Percentiles rank a stretch among this genome's conserved stretches.
Evolutionary conservation across 2,329 filamentous ascomycete genomes (phyloP).

Genomic region (Pseudogymnoascus sp.): DNA sequence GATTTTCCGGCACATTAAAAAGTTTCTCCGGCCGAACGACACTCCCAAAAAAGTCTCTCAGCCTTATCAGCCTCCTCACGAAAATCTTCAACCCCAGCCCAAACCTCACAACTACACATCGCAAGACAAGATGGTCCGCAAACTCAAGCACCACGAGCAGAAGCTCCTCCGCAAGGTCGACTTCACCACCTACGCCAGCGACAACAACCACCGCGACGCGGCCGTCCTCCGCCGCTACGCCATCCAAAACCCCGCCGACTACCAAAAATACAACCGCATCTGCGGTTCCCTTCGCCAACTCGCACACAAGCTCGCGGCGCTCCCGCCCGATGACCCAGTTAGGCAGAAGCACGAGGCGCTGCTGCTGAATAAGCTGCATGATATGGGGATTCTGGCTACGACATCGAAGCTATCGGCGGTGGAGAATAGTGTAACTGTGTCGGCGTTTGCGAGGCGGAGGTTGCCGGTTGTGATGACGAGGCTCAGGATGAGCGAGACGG

Average conservation of each 20-base stretch:
- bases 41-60: background rate
- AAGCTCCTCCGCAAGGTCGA: conserved; percentile 90
- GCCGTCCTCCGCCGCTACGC: conserved; percentile 76
- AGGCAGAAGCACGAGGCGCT: conserved; percentile 80
- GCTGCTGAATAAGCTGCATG: conserved; percentile 83
- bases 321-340: conserved; percentile 71
- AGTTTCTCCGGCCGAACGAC: background rate
- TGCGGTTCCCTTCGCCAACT: conserved; percentile 84
- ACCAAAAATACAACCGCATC: conserved; percentile 59
- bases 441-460: conserved; percentile 75
- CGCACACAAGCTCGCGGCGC: conserved; percentile 76
- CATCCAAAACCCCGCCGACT: conserved; percentile 84
- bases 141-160: conserved; percentile 95
- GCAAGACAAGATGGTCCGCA: conserved; percentile 66
- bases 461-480: conserved; percentile 88
- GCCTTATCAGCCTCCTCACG: conserved; percentile 6
- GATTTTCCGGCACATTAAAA: background rate
- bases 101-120: background rate
- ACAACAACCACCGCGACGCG: conserved; percentile 79
- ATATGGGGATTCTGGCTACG: conserved; percentile 78
- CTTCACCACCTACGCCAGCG: conserved; percentile 88
- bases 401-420: conserved; percentile 71
- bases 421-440: conserved; percentile 83
- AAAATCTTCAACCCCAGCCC: background rate
- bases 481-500: conserved; percentile 83